Evolutionary conservation across 768 basidiomycete genomes (phyloP).

Genomic region (Phlegmacium glaucopus): DNA sequence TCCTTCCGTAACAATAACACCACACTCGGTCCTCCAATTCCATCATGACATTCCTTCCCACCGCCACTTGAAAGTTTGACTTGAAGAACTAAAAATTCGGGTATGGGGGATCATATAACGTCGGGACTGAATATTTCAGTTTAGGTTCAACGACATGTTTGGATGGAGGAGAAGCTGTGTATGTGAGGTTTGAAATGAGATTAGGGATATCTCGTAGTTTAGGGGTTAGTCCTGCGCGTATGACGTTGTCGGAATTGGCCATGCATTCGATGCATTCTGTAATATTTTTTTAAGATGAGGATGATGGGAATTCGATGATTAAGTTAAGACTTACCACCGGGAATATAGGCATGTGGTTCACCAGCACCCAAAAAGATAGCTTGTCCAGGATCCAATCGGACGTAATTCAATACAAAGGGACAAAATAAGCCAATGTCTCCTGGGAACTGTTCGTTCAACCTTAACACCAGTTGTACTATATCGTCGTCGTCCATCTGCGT

Average conservation of each 20-base stretch:
- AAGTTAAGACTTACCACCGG: conserved; percentile 61
- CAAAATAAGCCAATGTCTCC: conserved; percentile 94
- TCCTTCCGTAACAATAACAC: conserved; percentile 74
- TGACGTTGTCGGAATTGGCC: conserved; percentile 99
- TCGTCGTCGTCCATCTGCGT: conserved; percentile 32
- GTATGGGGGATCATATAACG: conserved; percentile 87
- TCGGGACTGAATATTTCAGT: conserved; percentile 37
- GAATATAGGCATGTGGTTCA: conserved; percentile 95
- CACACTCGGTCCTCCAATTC: conserved; percentile 82
- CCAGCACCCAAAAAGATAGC: conserved; percentile 95
- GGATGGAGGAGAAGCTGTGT: conserved; percentile 62
- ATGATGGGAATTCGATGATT: conserved; percentile 3
- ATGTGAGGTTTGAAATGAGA: conserved; percentile 84
- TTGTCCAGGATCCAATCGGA: conserved; percentile 75
- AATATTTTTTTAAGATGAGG: not conserved
- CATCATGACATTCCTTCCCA: conserved; percentile 51
- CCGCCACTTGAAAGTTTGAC: conserved; percentile 43
- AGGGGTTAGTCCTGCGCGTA: conserved; percentile 95
- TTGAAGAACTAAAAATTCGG: conserved; percentile 87
- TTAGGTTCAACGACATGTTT: conserved; percentile 69
- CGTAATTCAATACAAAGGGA: conserved; percentile 83
- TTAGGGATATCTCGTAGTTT: conserved; percentile 94
- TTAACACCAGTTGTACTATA: conserved; percentile 60
- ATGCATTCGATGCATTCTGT: conserved; percentile 98
- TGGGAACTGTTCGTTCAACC: conserved; percentile 73